Percentiles rank a stretch among this genome's conserved stretches.
Conservation (phyloP, 1,284 basidiomycete genomes). For the Austroboletus niveus region DNA sequence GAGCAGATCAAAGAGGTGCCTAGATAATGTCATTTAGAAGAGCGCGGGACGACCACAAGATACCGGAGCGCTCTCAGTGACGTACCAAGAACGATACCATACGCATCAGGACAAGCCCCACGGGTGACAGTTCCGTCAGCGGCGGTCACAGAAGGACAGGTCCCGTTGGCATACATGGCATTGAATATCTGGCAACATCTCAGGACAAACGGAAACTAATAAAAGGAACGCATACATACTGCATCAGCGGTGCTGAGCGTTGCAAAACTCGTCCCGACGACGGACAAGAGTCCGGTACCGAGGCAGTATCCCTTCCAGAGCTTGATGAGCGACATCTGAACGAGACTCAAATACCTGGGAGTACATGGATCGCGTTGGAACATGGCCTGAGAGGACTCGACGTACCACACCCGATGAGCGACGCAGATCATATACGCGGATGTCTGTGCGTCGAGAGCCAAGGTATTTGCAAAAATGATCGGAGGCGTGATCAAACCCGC, state of each 20-base stretch:
- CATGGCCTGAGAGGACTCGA: neutral
- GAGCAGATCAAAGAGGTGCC: constrained; percentile 79
- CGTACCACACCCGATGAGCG: constrained; percentile 73
- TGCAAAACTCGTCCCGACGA: constrained; percentile 86
- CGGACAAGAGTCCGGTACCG: constrained; percentile 77
- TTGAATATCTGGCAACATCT: constrained; percentile 57
- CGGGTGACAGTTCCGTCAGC: constrained; percentile 61
- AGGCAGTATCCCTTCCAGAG: constrained; percentile 50
- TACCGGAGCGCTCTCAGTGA: neutral
- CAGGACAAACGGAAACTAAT: constrained; percentile 33
- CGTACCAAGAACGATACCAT: constrained; percentile 71
- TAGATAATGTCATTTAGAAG: constrained; percentile 18
- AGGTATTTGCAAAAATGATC: constrained; percentile 69
- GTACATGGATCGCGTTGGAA: neutral
- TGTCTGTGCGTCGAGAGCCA: constrained; percentile 53
- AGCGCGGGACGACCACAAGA: neutral
- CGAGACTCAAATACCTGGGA: constrained; percentile 65
- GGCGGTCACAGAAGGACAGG: constrained; percentile 61
- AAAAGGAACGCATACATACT: constrained; percentile 36
- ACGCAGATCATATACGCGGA: constrained; percentile 83
- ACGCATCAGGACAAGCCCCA: constrained; percentile 75
- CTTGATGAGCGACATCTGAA: constrained; percentile 70
- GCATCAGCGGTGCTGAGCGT: constrained; percentile 75
- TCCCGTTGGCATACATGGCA: constrained; percentile 76
- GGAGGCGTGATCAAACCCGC: constrained; percentile 77